A percentile compares a stretch with the other conserved stretches of the same genome.
Evolutionary conservation across 2,329 filamentous ascomycete species (phyloP).

Genomic region (Ilyonectria robusta): DNA sequence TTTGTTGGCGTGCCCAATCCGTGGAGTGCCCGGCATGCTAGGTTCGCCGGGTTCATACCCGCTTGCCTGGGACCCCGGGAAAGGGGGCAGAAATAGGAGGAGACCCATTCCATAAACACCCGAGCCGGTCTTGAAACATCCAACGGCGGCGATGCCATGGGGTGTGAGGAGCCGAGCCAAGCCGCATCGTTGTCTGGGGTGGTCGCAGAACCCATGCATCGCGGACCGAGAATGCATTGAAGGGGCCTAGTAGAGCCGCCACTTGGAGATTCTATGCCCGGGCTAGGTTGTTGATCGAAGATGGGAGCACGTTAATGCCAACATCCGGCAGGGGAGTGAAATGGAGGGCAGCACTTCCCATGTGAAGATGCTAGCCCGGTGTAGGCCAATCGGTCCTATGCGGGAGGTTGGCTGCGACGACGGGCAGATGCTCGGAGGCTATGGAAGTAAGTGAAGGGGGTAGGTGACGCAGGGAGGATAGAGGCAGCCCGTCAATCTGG

Average conservation of each 20-base stretch:
- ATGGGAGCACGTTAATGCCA: neutral
- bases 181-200: conserved; percentile 9
- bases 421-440: conserved; percentile 14
- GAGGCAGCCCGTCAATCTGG: neutral
- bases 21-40: conserved; percentile 25
- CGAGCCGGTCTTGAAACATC: conserved; percentile 26
- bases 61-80: conserved; percentile 34
- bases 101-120: conserved; percentile 30
- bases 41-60: conserved; percentile 36
- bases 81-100: conserved; percentile 12
- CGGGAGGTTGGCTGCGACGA: conserved; percentile 13
- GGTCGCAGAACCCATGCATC: conserved; percentile 11
- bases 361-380: conserved; percentile 4
- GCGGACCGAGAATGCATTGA: conserved; percentile 4
- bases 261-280: neutral
- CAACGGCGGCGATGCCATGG: conserved; percentile 16
- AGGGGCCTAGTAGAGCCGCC: conserved; percentile 5
- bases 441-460: conserved; percentile 5
- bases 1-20: conserved; percentile 15
- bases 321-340: conserved; percentile 5
- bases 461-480: neutral
- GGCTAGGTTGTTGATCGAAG: neutral
- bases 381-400: conserved; percentile 27
- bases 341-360: neutral
- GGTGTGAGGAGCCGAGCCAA: conserved; percentile 20